Base-by-base conservation (phyloP, 495 filamentous ascomycete species). In the Penicillium herquei region DNA sequence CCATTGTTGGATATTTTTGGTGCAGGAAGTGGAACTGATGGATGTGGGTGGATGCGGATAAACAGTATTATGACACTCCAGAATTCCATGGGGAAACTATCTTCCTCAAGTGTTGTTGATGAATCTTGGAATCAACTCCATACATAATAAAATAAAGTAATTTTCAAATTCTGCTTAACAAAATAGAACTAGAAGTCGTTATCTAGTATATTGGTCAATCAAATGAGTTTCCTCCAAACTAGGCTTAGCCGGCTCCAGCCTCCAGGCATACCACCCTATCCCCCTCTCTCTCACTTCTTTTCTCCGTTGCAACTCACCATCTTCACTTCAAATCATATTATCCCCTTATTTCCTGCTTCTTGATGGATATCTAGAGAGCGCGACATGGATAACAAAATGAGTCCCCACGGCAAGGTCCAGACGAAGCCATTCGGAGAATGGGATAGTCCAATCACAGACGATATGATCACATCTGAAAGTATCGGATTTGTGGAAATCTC, bases 371-470 rank as follows among this genome's bases (percentile, higher is more conserved):
- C 39, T 40, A 14, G 39, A 40, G 6, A 40, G 39, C 6, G 13
- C 39, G 39, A n/a, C 39, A 40, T n/a, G 13, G 39, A 18, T 42
- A 18, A 7, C 6, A 16, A 18, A 18, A 18, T 42, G 39, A 42
- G 7, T 42, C n/a, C 14, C 39, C 8, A 42, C 14, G 39, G 39
- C 6, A 17, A 42, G 39, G 6, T 42, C 39, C 57, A 42, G 39
- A 51, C 40, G 41, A 72, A 65, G 4, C 64, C 70, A 5, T 75
- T 71, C 33, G 74, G 74, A 16, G 62, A 63, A 33, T 78, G 74
- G 74, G 44, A 67, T 31, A 75, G 72, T 43, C 63, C 61, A 6
- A 72, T 78, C 46, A 70, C 65, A 13, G 59, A 41, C n/a, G 54
- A 43, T 21, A 49, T 57, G 39, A 42, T 33, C 54, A 51, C 14